phyloP scores from a whole-genome alignment of 805 yeast genomes.

The Kuraishia ogatae region DNA sequence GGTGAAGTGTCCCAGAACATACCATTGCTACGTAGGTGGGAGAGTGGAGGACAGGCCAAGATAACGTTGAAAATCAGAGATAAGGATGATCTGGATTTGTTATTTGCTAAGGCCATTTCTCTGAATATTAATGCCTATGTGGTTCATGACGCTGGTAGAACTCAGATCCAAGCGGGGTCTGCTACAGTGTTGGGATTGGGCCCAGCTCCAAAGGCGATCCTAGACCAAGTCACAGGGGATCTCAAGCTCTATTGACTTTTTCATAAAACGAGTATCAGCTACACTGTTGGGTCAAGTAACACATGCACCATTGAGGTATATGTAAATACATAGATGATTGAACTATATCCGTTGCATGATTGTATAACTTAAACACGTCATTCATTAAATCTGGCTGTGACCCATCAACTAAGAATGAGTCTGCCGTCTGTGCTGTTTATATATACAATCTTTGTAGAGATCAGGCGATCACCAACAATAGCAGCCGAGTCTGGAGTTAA shows the following conservation, averaged over 20 bases:
- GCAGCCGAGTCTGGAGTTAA: constrained; percentile 14
- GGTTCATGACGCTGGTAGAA: constrained; percentile 94
- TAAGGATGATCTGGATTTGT: constrained; percentile 62
- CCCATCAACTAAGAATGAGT: constrained; percentile 24
- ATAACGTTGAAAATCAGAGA: constrained; percentile 72
- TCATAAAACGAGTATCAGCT: no score
- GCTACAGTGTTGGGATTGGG: constrained; percentile 96
- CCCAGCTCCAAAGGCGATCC: constrained; percentile 79
- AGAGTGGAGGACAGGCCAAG: constrained; percentile 82
- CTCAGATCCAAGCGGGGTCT: constrained; percentile 93
- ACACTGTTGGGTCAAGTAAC: no score
- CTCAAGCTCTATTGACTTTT: constrained; percentile 66
- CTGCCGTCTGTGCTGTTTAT: constrained; percentile 31
- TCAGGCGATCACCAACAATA: constrained; percentile 33
- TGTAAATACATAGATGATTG: no score
- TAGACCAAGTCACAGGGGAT: constrained; percentile 77
- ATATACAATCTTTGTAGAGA: constrained; percentile 34
- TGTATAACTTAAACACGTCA: no score
- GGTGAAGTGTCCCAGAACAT: constrained; percentile 52
- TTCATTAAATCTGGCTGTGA: neutral
- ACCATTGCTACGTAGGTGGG: constrained; percentile 67
- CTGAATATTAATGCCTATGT: constrained; percentile 70
- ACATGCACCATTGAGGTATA: constrained; percentile 27
- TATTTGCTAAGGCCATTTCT: constrained; percentile 76
- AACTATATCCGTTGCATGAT: no score